phyloP scores from a whole-genome alignment of 352 stramenopile species.

The Phytophthora cryptogea region DNA sequence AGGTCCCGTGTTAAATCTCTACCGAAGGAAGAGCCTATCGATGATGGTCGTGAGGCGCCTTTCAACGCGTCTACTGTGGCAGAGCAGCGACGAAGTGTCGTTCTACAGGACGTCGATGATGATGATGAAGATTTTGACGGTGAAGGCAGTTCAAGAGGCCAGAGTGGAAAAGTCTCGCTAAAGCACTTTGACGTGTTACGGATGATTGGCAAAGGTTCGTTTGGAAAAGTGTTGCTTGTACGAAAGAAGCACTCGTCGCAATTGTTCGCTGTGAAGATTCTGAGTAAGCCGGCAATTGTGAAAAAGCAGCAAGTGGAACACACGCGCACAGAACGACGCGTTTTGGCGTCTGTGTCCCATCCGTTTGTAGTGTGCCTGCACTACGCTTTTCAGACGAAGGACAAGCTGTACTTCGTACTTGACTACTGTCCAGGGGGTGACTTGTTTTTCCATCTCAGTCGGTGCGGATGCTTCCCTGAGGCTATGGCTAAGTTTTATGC shows the following conservation, averaged over 20 bases:
- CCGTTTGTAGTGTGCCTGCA: slow-evolving; percentile 90
- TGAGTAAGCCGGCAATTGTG: slow-evolving; percentile 79
- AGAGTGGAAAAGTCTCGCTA: slow-evolving; percentile 69
- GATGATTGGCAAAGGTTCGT: slow-evolving; percentile 93
- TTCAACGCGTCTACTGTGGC: slow-evolving; percentile 31
- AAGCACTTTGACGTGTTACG: slow-evolving; percentile 88
- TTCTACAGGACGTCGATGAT: slow-evolving; percentile 75
- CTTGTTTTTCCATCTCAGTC: slow-evolving; percentile 83
- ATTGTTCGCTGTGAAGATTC: slow-evolving; percentile 85
- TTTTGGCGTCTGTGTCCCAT: slow-evolving; percentile 80
- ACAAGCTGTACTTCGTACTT: slow-evolving; percentile 87
- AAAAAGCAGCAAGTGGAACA: slow-evolving; percentile 87
- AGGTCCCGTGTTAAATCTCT: slow-evolving; percentile 20
- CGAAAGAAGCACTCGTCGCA: slow-evolving; percentile 79
- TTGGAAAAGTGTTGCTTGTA: slow-evolving; percentile 92
- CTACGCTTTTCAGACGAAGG: slow-evolving; percentile 87
- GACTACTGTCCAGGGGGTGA: slow-evolving; percentile 87
- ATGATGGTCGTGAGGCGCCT: slow-evolving; percentile 28
- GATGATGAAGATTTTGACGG: slow-evolving; percentile 45
- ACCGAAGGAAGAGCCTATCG: slow-evolving; percentile 28
- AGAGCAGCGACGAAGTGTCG: slow-evolving; percentile 60
- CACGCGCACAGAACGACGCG: slow-evolving; percentile 80
- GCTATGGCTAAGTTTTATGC: slow-evolving; percentile 85
- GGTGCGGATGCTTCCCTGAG: slow-evolving; percentile 80
- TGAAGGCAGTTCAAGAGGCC: slow-evolving; percentile 23